Evolutionary conservation across 2,329 filamentous ascomycete genomes (phyloP).

Genomic region (Dactylonectria macrodidyma): DNA sequence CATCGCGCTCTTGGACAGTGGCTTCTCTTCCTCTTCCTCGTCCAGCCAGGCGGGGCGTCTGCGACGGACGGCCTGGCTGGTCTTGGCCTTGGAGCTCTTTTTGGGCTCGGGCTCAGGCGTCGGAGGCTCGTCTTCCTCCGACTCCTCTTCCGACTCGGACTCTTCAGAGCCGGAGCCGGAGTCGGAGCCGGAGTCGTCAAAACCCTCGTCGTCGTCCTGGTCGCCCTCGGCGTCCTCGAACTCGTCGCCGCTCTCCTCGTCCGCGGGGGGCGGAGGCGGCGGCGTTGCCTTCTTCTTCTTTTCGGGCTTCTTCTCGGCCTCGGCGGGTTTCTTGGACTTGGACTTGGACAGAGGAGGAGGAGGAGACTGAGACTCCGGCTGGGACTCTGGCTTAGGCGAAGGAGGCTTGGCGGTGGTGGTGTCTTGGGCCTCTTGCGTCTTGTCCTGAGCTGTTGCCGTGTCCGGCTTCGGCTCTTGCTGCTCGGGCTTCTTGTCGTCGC

Average conservation of each 20-base stretch:
- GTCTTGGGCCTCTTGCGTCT: neutral
- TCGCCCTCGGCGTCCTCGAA: constrained; percentile 34
- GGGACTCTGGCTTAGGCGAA: neutral
- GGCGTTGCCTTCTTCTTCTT: neutral
- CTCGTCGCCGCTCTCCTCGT: constrained; percentile 35
- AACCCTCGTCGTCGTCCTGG: constrained; percentile 24
- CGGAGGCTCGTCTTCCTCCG: constrained; percentile 43
- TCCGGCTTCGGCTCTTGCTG: neutral
- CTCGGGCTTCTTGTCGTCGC: neutral
- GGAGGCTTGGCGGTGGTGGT: neutral
- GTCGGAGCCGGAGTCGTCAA: constrained; percentile 30
- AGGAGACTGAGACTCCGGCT: neutral
- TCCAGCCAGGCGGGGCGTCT: constrained; percentile 44
- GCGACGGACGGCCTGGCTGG: constrained; percentile 32
- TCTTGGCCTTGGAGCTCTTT: constrained; percentile 20
- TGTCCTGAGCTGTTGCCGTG: neutral
- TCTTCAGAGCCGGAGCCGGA: constrained; percentile 35
- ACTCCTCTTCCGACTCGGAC: constrained; percentile 38
- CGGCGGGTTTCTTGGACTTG: constrained; percentile 10
- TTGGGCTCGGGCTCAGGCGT: constrained; percentile 38
- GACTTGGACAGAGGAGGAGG: neutral
- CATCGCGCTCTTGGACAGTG: constrained; percentile 7
- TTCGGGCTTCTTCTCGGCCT: constrained; percentile 9
- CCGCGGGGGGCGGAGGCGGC: neutral
- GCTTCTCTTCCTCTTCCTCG: constrained; percentile 33